Percentiles rank a stretch among this genome's conserved stretches.
phyloP scores from a whole-genome alignment of 352 stramenopile genomes.

The Blastocystis sp. region DNA sequence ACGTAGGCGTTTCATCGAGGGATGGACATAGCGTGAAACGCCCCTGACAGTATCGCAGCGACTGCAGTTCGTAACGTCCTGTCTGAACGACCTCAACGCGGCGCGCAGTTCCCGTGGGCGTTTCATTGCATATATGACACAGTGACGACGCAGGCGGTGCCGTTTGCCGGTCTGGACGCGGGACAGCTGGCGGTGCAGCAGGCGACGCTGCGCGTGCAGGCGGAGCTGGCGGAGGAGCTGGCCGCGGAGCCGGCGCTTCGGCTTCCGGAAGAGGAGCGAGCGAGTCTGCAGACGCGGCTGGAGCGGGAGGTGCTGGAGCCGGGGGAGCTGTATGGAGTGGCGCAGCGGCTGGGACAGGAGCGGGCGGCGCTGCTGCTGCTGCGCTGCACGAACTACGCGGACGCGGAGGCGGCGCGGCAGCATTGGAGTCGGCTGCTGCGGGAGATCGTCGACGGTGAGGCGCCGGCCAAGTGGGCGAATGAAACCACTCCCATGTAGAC shows the following conservation, averaged over 20 bases:
- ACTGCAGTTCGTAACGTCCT: constrained; percentile 13
- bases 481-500: background rate
- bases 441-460: background rate
- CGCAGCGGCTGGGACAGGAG: background rate
- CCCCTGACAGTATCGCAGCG: background rate
- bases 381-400: background rate
- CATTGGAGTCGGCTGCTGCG: background rate
- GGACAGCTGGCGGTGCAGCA: background rate
- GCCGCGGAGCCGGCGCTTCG: background rate
- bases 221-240: background rate
- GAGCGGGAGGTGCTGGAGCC: background rate
- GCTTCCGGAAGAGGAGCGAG: background rate
- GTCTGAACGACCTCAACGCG: constrained; percentile 43
- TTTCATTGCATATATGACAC: background rate
- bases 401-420: background rate
- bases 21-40: background rate
- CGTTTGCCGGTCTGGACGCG: background rate
- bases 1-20: background rate
- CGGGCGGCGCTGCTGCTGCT: background rate
- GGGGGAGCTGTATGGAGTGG: background rate
- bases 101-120: background rate
- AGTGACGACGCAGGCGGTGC: background rate
- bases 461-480: background rate
- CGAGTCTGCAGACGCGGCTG: background rate
- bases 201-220: background rate